phyloP scores from a whole-genome alignment of 164 flowering plant species.

The Stephania cephalantha region DNA sequence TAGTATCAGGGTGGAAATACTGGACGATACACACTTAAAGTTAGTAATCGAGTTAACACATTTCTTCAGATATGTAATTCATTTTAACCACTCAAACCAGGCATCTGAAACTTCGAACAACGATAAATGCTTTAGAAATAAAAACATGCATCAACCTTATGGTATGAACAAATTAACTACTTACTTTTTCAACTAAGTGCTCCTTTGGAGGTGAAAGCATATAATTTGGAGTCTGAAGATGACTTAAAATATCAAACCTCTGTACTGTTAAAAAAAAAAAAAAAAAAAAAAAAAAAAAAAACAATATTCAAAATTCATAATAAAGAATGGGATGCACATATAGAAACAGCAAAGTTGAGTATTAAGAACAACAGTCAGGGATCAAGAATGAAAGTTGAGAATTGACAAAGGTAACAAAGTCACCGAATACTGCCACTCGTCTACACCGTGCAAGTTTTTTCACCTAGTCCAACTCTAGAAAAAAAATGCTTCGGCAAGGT shows the following conservation, averaged over 20 bases:
- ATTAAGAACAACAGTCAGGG: neutral
- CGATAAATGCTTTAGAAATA: neutral
- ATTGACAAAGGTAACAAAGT: neutral
- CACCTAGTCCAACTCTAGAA: neutral
- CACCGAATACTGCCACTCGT: neutral
- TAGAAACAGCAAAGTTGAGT: neutral
- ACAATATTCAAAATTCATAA: neutral
- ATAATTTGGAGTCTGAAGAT: conserved; percentile 32
- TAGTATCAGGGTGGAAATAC: conserved; percentile 93
- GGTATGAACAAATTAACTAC: conserved; percentile 7
- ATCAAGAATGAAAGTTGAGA: neutral
- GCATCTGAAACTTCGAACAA: neutral
- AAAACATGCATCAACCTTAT: no score
- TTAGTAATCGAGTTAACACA: neutral
- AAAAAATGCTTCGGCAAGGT: neutral
- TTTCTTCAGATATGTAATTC: neutral
- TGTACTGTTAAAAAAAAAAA: conserved; percentile 38
- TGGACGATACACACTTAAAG: conserved; percentile 29
- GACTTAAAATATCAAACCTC: conserved; percentile 31
- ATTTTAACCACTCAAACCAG: neutral
- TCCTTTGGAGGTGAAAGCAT: conserved; percentile 67
- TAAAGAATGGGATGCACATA: neutral
- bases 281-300: neutral
- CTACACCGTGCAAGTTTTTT: no score
- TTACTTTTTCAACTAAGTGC: conserved; percentile 70